Evolutionary conservation across 2,329 filamentous ascomycete genomes (phyloP).

Genomic region (Sclerotinia glacialis): DNA sequence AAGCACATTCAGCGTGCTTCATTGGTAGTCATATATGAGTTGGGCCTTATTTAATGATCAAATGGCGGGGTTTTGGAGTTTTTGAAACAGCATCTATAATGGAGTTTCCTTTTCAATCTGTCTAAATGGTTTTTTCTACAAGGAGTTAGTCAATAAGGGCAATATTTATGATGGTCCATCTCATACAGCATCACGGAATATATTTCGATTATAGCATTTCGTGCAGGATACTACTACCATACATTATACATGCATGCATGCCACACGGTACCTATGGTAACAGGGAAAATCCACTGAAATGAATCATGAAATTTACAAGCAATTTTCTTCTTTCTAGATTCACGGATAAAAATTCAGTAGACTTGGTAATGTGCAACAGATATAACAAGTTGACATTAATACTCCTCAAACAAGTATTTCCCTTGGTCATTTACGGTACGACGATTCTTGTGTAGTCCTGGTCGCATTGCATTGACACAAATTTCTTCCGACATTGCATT

Average conservation of each 20-base stretch:
- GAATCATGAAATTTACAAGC: not conserved
- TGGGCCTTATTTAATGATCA: constrained; percentile 14
- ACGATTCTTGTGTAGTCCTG: not conserved
- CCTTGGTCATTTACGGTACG: constrained; percentile 8
- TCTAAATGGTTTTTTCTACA: not conserved
- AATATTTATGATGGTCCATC: not conserved
- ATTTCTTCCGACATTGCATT: constrained; percentile 22
- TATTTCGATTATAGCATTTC: not conserved
- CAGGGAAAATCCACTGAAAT: not conserved
- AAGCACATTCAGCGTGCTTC: constrained; percentile 7
- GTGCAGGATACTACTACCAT: not conserved
- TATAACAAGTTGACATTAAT: not conserved
- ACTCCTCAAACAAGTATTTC: constrained; percentile 23
- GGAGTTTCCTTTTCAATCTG: constrained; percentile 14
- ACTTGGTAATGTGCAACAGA: not conserved
- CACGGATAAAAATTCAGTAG: not conserved
- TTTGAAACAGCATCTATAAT: constrained; percentile 13
- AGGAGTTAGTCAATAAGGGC: constrained; percentile 10
- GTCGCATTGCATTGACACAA: constrained; percentile 26
- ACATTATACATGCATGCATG: too few relatives aligned
- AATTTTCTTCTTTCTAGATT: constrained; percentile 3
- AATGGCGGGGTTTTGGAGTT: constrained; percentile 17
- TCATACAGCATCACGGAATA: not conserved
- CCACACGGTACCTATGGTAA: constrained; percentile 8
- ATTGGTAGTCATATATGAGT: not conserved